Base-by-base conservation (phyloP, 352 stramenopile genomes). In the Phytophthora tentaculata region DNA sequence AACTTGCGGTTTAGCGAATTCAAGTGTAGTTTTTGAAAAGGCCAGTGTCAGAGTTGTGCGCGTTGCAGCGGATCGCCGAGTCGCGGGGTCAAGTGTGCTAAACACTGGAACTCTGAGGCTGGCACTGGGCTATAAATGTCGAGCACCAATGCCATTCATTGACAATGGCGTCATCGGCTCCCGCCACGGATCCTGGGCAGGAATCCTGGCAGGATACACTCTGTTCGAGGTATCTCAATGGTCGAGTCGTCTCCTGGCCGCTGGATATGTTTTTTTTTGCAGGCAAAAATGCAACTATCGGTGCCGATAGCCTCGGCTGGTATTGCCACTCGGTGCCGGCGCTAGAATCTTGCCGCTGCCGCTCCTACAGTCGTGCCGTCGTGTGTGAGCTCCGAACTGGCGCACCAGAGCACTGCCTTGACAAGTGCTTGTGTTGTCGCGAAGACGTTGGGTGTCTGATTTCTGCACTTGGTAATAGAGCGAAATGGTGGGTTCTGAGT, bases 11-110 rank as follows among this genome's bases (percentile, higher is more conserved):
- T n/a, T n/a, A n/a, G n/a, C n/a, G n/a, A n/a, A n/a, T n/a, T n/a
- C n/a, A 72, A 61, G 49, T 67, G 68, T 68, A 73, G 57, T 65
- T 76, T 76, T 64, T 59, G 62, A 68, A 19, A 17, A 28, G 67
- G 20, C 43, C 29, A 35, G 63, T 67, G 61, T 37, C 48, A 73
- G 47, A 76, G 68, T 39, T 65, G 62, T 64, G 50, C 68, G 52
- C 28, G 22, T 0, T 57, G 56, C 49, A 35, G 49, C 35, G 17
- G 26, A 45, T 65, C 61, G 50, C 37, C 26, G n/a, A 47, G 47
- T 58, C 22, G 50, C 53, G 59, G 59, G 52, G 59, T 20, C 14
- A 23, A 48, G 28, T 6, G 14, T 67, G 47, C 62, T 66, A 62
- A 70, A 73, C 32, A 43, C 39, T 39, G 62, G 55, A 56, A 47